phyloP scores from a whole-genome alignment of 208 protist genomes.

The Leptomonas pyrrhocoris region DNA sequence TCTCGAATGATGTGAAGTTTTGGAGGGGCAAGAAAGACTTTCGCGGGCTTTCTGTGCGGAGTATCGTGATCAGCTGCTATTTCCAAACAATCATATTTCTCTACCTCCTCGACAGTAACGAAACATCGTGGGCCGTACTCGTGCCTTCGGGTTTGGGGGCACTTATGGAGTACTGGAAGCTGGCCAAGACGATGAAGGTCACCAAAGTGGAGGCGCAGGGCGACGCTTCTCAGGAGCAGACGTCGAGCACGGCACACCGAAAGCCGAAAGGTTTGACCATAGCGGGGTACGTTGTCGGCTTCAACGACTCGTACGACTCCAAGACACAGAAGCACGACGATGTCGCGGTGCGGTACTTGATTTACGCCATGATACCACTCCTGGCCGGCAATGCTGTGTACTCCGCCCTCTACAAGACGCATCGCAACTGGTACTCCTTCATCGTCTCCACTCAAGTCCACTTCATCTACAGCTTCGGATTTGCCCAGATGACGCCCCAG shows the following conservation, averaged over 20 bases:
- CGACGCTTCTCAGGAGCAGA: not conserved
- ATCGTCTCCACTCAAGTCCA: conserved; percentile 84
- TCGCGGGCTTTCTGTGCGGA: conserved; percentile 95
- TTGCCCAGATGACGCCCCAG: conserved; percentile 99
- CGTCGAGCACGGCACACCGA: not conserved
- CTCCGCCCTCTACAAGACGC: conserved; percentile 92
- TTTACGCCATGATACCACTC: conserved; percentile 92
- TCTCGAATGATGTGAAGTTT: conserved; percentile 96
- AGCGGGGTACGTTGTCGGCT: conserved; percentile 51
- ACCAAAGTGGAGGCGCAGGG: conserved; percentile 15
- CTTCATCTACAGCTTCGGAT: conserved; percentile 95
- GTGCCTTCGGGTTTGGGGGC: conserved; percentile 87
- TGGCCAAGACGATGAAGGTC: conserved; percentile 79
- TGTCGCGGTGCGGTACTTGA: conserved; percentile 94
- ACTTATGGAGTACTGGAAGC: conserved; percentile 97
- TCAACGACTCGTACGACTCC: conserved; percentile 72
- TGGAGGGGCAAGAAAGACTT: conserved; percentile 93
- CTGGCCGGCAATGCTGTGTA: conserved; percentile 95
- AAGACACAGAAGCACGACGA: conserved; percentile 91
- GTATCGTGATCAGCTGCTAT: conserved; percentile 93
- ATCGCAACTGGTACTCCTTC: conserved; percentile 96
- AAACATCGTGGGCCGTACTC: conserved; percentile 94
- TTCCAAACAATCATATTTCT: conserved; percentile 97
- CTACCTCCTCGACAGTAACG: conserved; percentile 96
- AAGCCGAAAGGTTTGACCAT: conserved; percentile 16